Evolutionary conservation across 805 yeast species (phyloP).

Genomic region (Metschnikowia reukaufii): DNA sequence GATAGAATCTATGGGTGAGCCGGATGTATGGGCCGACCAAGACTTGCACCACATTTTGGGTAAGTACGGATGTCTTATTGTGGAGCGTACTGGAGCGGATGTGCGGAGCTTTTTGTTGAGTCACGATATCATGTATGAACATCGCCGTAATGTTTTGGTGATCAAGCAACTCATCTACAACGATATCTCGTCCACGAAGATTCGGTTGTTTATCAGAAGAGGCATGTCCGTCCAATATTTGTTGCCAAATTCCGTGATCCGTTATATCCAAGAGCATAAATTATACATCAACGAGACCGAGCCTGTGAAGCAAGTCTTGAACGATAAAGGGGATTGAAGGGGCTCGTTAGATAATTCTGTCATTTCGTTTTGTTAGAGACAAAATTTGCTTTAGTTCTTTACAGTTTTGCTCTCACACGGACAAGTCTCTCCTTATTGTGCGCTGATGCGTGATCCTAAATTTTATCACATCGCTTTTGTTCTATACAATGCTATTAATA

Average conservation of each 20-base stretch:
- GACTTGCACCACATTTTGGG: slow-evolving; percentile 95
- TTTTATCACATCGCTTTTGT: background rate
- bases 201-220: slow-evolving; percentile 84
- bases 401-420: background rate
- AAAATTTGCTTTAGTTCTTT: background rate
- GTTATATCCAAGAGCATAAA: slow-evolving; percentile 91
- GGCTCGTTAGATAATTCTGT: background rate
- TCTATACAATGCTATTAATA: background rate
- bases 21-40: slow-evolving; percentile 97
- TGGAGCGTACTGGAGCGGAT: slow-evolving; percentile 95
- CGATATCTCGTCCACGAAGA: slow-evolving; percentile 94
- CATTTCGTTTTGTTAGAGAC: background rate
- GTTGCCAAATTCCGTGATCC: slow-evolving; percentile 88
- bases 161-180: slow-evolving; percentile 95
- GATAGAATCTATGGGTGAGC: slow-evolving; percentile 99
- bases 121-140: slow-evolving; percentile 97
- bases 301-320: slow-evolving; percentile 86
- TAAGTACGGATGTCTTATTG: slow-evolving; percentile 92
- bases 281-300: slow-evolving; percentile 83
- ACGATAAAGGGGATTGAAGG: slow-evolving; percentile 27
- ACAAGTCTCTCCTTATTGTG: background rate
- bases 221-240: slow-evolving; percentile 97
- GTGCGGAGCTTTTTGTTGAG: slow-evolving; percentile 88
- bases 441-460: background rate
- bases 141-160: slow-evolving; percentile 86